phyloP scores from a whole-genome alignment of 306 rosid species.

The Arachis hypogaea region DNA sequence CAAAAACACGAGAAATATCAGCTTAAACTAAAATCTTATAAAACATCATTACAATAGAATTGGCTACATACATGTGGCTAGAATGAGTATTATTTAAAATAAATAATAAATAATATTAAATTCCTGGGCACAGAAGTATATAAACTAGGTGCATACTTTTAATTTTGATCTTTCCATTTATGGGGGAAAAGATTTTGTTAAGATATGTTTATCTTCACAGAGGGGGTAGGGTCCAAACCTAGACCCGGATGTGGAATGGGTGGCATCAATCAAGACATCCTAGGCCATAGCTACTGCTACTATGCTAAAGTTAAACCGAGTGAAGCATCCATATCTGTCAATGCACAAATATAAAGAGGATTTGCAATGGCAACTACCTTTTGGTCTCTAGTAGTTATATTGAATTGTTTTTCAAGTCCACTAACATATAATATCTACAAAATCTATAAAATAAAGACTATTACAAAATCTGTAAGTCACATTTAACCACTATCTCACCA shows the following conservation, averaged over 20 bases:
- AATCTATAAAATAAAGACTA: no score
- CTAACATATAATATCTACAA: no score
- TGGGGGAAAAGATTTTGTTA: not conserved
- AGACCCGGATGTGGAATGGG: slow-evolving; percentile 17
- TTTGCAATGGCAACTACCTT: no score
- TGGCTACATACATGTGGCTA: slow-evolving; percentile 14
- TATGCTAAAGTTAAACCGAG: not conserved
- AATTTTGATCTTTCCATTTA: not conserved
- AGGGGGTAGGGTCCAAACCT: not conserved
- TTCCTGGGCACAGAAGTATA: not conserved
- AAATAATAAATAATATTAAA: not conserved
- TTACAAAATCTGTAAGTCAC: no score
- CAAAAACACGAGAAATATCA: slow-evolving; percentile 32
- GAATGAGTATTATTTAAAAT: not conserved
- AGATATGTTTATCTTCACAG: no score
- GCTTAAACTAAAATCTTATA: slow-evolving; percentile 15
- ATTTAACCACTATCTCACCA: no score
- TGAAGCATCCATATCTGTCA: not conserved
- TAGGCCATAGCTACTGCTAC: not conserved
- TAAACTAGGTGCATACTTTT: not conserved
- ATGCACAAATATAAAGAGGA: no score
- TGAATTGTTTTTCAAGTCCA: no score
- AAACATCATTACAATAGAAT: slow-evolving; percentile 33
- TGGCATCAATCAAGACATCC: not conserved
- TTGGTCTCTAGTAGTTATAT: no score